Evolutionary conservation across 768 basidiomycete genomes (phyloP).

Genomic region (Lentinula boryana): DNA sequence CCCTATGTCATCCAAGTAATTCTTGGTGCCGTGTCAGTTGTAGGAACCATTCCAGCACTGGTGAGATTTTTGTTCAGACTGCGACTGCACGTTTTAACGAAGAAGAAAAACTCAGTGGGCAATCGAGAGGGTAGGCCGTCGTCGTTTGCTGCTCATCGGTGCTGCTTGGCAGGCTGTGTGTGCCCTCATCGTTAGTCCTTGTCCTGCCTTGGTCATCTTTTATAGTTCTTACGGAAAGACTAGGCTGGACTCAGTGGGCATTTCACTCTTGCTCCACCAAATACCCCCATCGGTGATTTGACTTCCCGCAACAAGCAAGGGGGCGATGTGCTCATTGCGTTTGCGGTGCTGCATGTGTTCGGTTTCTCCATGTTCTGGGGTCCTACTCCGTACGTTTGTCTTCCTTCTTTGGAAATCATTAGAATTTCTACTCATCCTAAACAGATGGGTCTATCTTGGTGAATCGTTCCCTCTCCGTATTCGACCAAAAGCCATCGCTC

Average conservation of each 20-base stretch:
- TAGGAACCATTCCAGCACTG: conserved; percentile 66
- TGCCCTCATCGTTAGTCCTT: conserved; percentile 46
- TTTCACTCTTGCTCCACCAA: conserved; percentile 50
- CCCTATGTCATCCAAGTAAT: conserved; percentile 75
- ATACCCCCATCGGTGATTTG: conserved; percentile 39
- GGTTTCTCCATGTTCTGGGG: conserved; percentile 74
- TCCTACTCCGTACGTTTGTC: conserved; percentile 46
- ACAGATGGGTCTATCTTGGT: conserved; percentile 65
- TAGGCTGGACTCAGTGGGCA: conserved; percentile 71
- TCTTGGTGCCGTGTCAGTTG: conserved; percentile 69
- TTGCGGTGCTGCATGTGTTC: conserved; percentile 73
- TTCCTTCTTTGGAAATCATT: neutral
- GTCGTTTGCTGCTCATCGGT: conserved; percentile 62
- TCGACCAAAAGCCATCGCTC: conserved; percentile 69
- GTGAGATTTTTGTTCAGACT: conserved; percentile 18
- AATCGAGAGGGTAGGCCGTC: conserved; percentile 73
- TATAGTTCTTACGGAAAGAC: neutral
- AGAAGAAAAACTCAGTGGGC: conserved; percentile 29
- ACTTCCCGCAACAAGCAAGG: conserved; percentile 54
- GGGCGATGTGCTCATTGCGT: conserved; percentile 63
- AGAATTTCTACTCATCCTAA: neutral
- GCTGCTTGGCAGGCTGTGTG: conserved; percentile 55
- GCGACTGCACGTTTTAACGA: neutral
- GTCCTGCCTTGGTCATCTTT: neutral
- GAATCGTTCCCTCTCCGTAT: conserved; percentile 81